Evolutionary conservation across 2,329 filamentous ascomycete genomes (phyloP), one percentile per base, ranked within the genome.

Genomic region (Davidsoniella virescens): DNA sequence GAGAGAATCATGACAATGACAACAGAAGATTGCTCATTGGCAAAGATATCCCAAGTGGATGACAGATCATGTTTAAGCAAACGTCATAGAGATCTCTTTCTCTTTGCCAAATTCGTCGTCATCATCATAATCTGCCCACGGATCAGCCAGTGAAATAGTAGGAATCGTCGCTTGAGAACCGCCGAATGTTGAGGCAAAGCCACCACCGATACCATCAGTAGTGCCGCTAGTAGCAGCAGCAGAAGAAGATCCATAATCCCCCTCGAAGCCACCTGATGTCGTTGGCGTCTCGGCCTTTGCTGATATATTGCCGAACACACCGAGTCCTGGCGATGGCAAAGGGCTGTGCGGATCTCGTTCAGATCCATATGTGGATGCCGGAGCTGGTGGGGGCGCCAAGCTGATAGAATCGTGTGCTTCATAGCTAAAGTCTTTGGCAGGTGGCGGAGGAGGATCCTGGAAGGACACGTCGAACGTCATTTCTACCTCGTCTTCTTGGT

Each of bases 1-100:
- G 29, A 33, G 29, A 33, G 12, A 33, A 33, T 1, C 7, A 33
- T 4, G 8, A 33, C 29, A 33, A 33, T 9, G 29, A 4, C 29
- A 33, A 33, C 8, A 33, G 4, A 33, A 33, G 12, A 33, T 23
- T 23, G 9, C 29, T 3, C 29, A 12, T 12, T 7, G 12, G 12
- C 8, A 33, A 10, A 33, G 7, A 33, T 33, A 33, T 33, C 12
- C 29, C 29, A 33, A 9, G 12, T 20, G 26, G 7, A 44, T 23
- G 42, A 25, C 42, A 25, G 42, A 26, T 8, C 3, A 6, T 9
- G 20, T 36, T 47, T 67, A 85, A 63, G 82, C 84, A 75, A 90
- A 90, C 55, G 82, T 87, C 82, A 90, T 83, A 29, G 76, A 73
- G 55, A 90, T 84, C 63, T 87, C 82, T 61, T 78, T 77, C 63